Conservation (phyloP, 1,139 yeast genomes). For the Lodderomyces parapsilosis region DNA sequence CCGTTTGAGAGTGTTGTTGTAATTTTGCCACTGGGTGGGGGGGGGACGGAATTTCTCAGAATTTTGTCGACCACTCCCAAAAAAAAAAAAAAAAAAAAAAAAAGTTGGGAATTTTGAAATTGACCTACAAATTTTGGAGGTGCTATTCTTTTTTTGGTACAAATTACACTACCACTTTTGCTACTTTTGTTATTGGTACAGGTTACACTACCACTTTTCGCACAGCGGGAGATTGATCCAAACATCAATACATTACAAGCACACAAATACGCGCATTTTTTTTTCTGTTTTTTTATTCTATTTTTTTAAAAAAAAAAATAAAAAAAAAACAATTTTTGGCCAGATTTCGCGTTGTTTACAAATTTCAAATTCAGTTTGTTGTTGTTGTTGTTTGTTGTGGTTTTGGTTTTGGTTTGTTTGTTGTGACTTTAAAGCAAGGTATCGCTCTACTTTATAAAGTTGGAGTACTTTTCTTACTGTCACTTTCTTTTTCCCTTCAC, state of each 20-base stretch:
- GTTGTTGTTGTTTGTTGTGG: slow-evolving; percentile 1
- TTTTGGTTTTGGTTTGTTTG: slow-evolving; percentile 1
- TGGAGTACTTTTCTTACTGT: too few relatives aligned
- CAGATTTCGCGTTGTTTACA: too few relatives aligned
- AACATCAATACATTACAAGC: neutral
- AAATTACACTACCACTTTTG: neutral
- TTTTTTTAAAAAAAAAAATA: too few relatives aligned
- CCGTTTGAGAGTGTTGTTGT: neutral
- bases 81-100: neutral
- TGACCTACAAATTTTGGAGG: neutral
- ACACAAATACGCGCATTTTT: neutral
- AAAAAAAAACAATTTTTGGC: too few relatives aligned
- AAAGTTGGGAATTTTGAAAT: neutral
- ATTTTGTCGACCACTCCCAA: neutral
- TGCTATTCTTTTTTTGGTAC: neutral
- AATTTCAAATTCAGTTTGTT: neutral
- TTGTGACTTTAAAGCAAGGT: too few relatives aligned
- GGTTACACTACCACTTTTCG: neutral
- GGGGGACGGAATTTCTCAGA: too few relatives aligned
- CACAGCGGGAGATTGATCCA: neutral
- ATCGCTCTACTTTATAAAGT: too few relatives aligned
- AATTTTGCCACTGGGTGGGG: too few relatives aligned
- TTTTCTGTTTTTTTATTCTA: too few relatives aligned
- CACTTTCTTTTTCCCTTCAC: neutral
- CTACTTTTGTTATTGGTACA: neutral